Percentiles rank a stretch among this genome's conserved stretches.
These are phyloP conservation scores for Cymbidium sinense DNA, from an alignment of 106 monocot genomes.

Conservation along the genomic window DNA sequence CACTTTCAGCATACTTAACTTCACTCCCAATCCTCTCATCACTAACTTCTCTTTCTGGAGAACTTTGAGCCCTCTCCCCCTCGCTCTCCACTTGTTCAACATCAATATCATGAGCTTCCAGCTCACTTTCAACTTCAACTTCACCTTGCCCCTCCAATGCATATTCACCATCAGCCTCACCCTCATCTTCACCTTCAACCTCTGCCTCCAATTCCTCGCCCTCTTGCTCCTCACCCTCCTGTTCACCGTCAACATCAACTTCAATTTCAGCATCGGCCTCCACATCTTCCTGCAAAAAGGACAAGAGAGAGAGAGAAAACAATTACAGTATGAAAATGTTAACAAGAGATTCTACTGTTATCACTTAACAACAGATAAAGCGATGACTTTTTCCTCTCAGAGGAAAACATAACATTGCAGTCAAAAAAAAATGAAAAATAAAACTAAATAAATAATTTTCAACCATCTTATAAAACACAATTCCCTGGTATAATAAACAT, in stretches of 20 bases:
- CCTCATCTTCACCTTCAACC: slow-evolving; percentile 48
- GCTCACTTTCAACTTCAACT: slow-evolving; percentile 77
- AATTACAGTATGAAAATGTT: background rate
- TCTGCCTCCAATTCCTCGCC: slow-evolving; percentile 26
- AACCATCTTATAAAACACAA: background rate
- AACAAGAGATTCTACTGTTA: background rate
- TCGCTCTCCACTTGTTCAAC: slow-evolving; percentile 73
- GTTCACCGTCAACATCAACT: slow-evolving; percentile 5
- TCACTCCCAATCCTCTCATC: slow-evolving; percentile 57
- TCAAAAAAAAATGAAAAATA: background rate
- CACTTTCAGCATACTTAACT: slow-evolving; percentile 68
- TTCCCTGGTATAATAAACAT: background rate
- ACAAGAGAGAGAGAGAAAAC: background rate
- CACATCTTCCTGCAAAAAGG: background rate
- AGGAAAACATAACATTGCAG: background rate
- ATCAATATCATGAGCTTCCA: slow-evolving; percentile 44
- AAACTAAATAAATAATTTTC: background rate
- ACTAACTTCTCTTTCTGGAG: slow-evolving; percentile 62
- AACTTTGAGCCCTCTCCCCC: slow-evolving; percentile 64
- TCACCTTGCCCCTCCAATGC: slow-evolving; percentile 75
- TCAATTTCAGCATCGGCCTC: slow-evolving; percentile 5
- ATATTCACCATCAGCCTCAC: slow-evolving; percentile 57
- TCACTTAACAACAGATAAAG: background rate
- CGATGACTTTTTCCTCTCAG: background rate
- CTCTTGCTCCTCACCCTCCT: background rate